These are phyloP conservation scores for Hyaloscypha finlandica DNA, from an alignment of 495 filamentous ascomycete species.

Conservation along the genomic window DNA sequence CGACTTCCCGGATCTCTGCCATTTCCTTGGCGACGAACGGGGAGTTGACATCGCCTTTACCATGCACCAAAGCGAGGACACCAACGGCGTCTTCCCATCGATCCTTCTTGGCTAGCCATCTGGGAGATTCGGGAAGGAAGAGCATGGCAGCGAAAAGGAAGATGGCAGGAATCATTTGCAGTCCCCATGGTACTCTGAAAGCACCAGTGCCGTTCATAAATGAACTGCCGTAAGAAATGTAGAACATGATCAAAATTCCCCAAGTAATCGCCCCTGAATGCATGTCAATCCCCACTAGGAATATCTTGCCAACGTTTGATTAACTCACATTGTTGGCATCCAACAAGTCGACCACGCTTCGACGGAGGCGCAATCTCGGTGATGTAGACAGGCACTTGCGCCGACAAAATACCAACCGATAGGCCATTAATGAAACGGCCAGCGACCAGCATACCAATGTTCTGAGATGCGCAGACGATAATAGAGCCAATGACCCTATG, in stretches of 20 bases:
- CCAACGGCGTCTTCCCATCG: slow-evolving; percentile 69
- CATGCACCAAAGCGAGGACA: slow-evolving; percentile 68
- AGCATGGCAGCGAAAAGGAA: slow-evolving; percentile 63
- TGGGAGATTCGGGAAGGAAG: slow-evolving; percentile 73
- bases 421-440: slow-evolving; percentile 79
- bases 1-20: slow-evolving; percentile 67
- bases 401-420: slow-evolving; percentile 74
- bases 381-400: slow-evolving; percentile 79
- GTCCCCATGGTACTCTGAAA: slow-evolving; percentile 75
- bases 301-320: background rate
- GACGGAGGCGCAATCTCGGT: slow-evolving; percentile 69
- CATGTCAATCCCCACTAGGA: background rate
- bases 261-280: slow-evolving; percentile 67
- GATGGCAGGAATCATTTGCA: slow-evolving; percentile 72
- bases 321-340: slow-evolving; percentile 60
- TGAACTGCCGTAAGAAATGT: slow-evolving; percentile 74
- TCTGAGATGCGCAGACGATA: slow-evolving; percentile 69
- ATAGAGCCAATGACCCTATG: slow-evolving; percentile 62
- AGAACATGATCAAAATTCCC: slow-evolving; percentile 84
- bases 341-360: slow-evolving; percentile 70
- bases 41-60: slow-evolving; percentile 60
- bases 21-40: slow-evolving; percentile 67
- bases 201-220: slow-evolving; percentile 61
- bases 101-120: slow-evolving; percentile 75
- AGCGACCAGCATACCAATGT: slow-evolving; percentile 72